These are phyloP conservation scores for Hypomontagnella submonticulosa DNA, from an alignment of 495 filamentous ascomycete species.

Conservation along the genomic window DNA sequence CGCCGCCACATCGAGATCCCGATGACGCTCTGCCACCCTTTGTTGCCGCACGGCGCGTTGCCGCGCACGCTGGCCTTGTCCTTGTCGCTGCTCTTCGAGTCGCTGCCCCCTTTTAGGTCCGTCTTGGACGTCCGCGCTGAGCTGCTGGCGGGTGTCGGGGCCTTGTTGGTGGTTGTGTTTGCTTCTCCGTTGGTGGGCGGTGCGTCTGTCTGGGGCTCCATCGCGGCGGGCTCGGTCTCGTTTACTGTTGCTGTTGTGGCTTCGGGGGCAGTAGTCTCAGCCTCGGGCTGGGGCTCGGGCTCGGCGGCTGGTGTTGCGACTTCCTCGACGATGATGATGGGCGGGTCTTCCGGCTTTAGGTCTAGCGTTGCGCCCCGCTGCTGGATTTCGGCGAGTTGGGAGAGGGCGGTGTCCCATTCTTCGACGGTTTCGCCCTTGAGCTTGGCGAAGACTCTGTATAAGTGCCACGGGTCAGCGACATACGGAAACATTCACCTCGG, in stretches of 20 bases:
- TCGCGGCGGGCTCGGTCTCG: slow-evolving; percentile 1
- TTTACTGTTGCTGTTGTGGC: no score
- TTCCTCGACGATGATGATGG: background rate
- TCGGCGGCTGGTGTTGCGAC: slow-evolving; percentile 4
- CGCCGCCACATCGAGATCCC: slow-evolving; percentile 28
- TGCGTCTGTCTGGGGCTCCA: no score
- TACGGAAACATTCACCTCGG: background rate
- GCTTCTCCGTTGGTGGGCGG: background rate
- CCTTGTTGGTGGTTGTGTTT: background rate
- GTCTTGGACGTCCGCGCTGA: slow-evolving; percentile 4
- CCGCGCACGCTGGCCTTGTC: slow-evolving; percentile 10
- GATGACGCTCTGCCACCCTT: slow-evolving; percentile 31
- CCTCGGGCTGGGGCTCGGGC: slow-evolving; percentile 4
- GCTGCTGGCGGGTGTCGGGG: slow-evolving; percentile 17
- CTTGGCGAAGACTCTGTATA: slow-evolving; percentile 16
- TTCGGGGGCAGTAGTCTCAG: no score
- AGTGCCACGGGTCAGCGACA: slow-evolving; percentile 5
- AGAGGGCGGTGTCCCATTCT: slow-evolving; percentile 28
- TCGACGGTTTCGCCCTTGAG: slow-evolving; percentile 13
- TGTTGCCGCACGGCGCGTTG: slow-evolving; percentile 4
- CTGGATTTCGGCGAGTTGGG: slow-evolving; percentile 1
- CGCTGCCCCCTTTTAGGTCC: background rate
- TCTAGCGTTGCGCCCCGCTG: slow-evolving; percentile 7
- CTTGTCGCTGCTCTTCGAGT: background rate
- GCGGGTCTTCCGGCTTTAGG: slow-evolving; percentile 19